Conservation (phyloP, 1,284 basidiomycete species). For the Trichosporon ovoides region DNA sequence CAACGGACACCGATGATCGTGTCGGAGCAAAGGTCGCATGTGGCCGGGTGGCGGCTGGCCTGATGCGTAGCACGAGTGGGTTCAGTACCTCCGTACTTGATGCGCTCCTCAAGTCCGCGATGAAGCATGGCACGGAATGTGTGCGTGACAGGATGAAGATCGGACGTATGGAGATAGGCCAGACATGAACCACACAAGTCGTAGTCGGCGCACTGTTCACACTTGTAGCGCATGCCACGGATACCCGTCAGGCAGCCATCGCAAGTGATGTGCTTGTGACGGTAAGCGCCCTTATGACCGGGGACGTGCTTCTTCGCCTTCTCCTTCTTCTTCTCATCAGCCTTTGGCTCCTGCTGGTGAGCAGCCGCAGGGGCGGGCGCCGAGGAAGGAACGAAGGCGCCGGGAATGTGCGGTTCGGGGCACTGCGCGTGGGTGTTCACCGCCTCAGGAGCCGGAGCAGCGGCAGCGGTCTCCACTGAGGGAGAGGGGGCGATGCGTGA, state of each 20-base stretch:
- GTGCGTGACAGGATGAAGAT: slow-evolving; percentile 38
- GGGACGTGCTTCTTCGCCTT: slow-evolving; percentile 23
- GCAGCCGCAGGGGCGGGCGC: background rate
- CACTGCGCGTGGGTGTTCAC: background rate
- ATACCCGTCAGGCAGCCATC: slow-evolving; percentile 44
- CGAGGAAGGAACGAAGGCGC: slow-evolving; percentile 29
- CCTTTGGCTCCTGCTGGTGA: background rate
- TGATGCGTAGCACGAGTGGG: slow-evolving; percentile 18
- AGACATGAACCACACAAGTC: slow-evolving; percentile 45
- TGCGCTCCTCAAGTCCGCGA: slow-evolving; percentile 38
- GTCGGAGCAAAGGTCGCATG: slow-evolving; percentile 40
- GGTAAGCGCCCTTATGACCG: slow-evolving; percentile 34
- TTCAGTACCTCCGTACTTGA: slow-evolving; percentile 28
- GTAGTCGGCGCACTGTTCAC: slow-evolving; percentile 44
- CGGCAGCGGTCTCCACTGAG: slow-evolving; percentile 4
- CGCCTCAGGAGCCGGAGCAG: slow-evolving; percentile 11
- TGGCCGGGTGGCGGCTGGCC: slow-evolving; percentile 33
- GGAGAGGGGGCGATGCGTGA: slow-evolving; percentile 17
- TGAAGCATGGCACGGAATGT: slow-evolving; percentile 46
- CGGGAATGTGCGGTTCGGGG: slow-evolving; percentile 30
- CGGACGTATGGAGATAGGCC: slow-evolving; percentile 36
- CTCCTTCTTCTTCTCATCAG: slow-evolving; percentile 6
- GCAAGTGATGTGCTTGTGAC: slow-evolving; percentile 45
- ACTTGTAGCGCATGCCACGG: slow-evolving; percentile 45
- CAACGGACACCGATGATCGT: slow-evolving; percentile 42